Evolutionary conservation across 2,329 filamentous ascomycete genomes (phyloP).

Genomic region (Sclerotiophoma versabilis): DNA sequence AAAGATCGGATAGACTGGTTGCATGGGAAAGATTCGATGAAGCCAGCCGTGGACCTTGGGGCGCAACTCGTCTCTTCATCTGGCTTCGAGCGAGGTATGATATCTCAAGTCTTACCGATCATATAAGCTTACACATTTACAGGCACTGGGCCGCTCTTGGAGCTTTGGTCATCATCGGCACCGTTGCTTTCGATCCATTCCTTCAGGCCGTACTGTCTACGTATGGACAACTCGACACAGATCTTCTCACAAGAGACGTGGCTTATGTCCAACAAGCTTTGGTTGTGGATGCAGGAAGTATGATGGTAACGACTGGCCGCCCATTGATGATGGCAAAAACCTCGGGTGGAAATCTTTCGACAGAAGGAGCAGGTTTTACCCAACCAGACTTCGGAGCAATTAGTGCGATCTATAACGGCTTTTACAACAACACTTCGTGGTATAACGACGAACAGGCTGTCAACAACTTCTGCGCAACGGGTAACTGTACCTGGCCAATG

Average conservation of each 20-base stretch:
- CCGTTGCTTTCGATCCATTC: slow-evolving; percentile 19
- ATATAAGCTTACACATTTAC: neutral
- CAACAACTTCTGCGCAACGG: slow-evolving; percentile 7
- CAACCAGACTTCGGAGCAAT: slow-evolving; percentile 18
- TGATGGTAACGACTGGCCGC: neutral
- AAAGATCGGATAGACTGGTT: slow-evolving; percentile 1
- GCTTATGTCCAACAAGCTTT: neutral
- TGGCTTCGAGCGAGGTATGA: slow-evolving; percentile 15
- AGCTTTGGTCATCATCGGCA: slow-evolving; percentile 9
- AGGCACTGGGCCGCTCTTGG: slow-evolving; percentile 19
- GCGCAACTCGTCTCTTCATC: slow-evolving; percentile 13
- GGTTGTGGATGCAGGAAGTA: neutral
- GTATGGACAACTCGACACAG: slow-evolving; percentile 1
- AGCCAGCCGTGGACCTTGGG: slow-evolving; percentile 21
- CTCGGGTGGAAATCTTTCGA: neutral
- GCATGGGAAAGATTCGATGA: slow-evolving; percentile 23
- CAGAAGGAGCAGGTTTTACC: neutral
- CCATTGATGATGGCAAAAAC: neutral
- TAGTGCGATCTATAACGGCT: slow-evolving; percentile 19
- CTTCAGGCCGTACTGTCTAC: slow-evolving; percentile 11
- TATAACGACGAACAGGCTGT: neutral
- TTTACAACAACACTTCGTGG: neutral
- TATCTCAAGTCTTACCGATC: neutral
- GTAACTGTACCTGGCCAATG: slow-evolving; percentile 17
- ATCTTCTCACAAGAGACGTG: neutral